Base-by-base conservation (phyloP, 805 yeast species). In the Scheffersomyces ergatensis region DNA sequence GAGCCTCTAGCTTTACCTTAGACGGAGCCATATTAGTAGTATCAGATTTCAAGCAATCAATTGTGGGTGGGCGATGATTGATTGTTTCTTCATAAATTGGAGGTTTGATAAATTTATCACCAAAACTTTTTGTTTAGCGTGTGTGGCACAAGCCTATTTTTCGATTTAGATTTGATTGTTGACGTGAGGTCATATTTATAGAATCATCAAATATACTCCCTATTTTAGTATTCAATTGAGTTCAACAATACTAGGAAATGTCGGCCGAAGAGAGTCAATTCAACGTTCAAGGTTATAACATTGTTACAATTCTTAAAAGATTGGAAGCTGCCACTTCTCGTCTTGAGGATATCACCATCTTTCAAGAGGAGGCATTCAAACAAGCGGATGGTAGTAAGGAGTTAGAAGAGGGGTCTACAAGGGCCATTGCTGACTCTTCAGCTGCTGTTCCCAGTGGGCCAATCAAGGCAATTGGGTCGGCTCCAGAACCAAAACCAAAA, bases 271-370 rank as follows among this genome's bases (percentile, higher is more conserved):
- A 73, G 47, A 56, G 54, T 51, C 76, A 73, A 48, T 62, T 76
- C 55, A 74, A 76, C 44, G 77, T 83, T 42, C 93, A 84, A 55
- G 95, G 95, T n/a, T 87, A 83, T 71, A 89, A 88, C 58, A 72
- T 89, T 47, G 86, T 86, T 33, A 89, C 96, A 34, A 75, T 89
- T 40, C 66, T 69, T 43, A 70, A 58, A 55, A 76, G 95, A 50
- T 77, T 89, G 53, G 97, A 89, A 62, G 92, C 95, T 13, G 97
- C 97, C 26, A 88, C 97, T 8, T 83, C 96, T 5, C 80, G 97
- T 36, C 78, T 89, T 51, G 97, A 89, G 57, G 97, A 89, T 60
- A 81, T 89, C 34, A 87, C 95, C 23, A 75, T 85, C 39, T 82
- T 76, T 60, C 95, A 88, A 57, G 87, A 83, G 51, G 80, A 78